Conservation (phyloP, 306 rosid species). For the Dicorynia guianensis region DNA sequence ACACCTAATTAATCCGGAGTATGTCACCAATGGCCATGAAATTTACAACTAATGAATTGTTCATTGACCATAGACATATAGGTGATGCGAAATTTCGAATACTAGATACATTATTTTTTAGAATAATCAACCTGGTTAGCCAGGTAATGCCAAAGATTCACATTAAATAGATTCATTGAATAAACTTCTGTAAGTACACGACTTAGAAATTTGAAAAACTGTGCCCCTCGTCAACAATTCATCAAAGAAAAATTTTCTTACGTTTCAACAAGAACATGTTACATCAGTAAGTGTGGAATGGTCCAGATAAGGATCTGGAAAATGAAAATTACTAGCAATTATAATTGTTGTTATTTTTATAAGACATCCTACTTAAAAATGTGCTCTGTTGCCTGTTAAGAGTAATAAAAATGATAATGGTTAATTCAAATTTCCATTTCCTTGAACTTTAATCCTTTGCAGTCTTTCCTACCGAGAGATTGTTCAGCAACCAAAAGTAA, state of each 20-base stretch:
- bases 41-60: conserved; percentile 10
- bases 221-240: neutral
- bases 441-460: neutral
- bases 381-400: conserved; percentile 2
- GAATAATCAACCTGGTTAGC: neutral
- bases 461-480: neutral
- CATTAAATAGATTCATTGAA: too few relatives aligned
- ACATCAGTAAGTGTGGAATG: neutral
- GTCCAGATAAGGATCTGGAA: neutral
- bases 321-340: neutral
- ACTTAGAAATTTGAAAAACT: neutral
- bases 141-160: neutral
- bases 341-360: neutral
- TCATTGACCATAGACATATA: conserved; percentile 2
- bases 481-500: neutral
- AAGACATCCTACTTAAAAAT: neutral
- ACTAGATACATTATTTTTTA: neutral
- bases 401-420: neutral
- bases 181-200: neutral
- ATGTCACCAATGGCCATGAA: neutral
- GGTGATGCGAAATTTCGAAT: neutral
- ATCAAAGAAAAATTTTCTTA: neutral
- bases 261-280: neutral
- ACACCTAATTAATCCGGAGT: conserved; percentile 2
- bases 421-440: neutral